Percentiles rank a stretch among this genome's conserved stretches.
Evolutionary conservation across 2,329 filamentous ascomycete genomes (phyloP).

Genomic region (Juglanconis juglandina): DNA sequence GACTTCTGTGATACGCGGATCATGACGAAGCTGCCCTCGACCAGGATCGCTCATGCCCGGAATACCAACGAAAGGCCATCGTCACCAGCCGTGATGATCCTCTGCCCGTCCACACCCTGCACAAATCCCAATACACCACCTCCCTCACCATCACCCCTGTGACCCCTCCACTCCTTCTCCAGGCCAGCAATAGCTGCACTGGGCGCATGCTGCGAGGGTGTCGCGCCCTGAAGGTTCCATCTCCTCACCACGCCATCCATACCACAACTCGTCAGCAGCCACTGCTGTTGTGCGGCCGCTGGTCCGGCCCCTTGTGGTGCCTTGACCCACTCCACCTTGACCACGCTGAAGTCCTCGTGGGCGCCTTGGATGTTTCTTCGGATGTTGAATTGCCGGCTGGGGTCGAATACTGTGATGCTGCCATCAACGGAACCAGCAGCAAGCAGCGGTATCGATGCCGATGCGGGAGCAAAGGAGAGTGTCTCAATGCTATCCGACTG

Average conservation of each 20-base stretch:
- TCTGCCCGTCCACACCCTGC: slow-evolving; percentile 69
- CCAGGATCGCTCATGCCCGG: slow-evolving; percentile 41
- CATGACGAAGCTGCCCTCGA: background rate
- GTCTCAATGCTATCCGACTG: slow-evolving; percentile 77
- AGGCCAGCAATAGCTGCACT: slow-evolving; percentile 62
- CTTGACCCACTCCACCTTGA: slow-evolving; percentile 85
- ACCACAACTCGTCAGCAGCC: slow-evolving; percentile 80
- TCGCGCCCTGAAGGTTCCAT: slow-evolving; percentile 72
- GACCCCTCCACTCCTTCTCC: slow-evolving; percentile 85
- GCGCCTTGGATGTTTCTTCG: slow-evolving; percentile 76
- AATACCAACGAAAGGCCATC: slow-evolving; percentile 71
- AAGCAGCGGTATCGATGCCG: slow-evolving; percentile 45
- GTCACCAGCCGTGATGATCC: slow-evolving; percentile 86
- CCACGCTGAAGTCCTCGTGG: slow-evolving; percentile 84
- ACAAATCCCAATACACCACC: slow-evolving; percentile 91
- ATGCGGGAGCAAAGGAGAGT: slow-evolving; percentile 58
- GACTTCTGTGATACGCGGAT: background rate
- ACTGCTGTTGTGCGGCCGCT: slow-evolving; percentile 41
- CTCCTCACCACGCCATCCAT: slow-evolving; percentile 88
- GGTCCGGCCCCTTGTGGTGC: slow-evolving; percentile 23
- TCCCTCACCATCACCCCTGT: slow-evolving; percentile 77
- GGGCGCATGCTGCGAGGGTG: slow-evolving; percentile 20
- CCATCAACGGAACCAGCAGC: slow-evolving; percentile 69
- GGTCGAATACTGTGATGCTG: slow-evolving; percentile 82
- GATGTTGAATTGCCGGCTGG: slow-evolving; percentile 80